Evolutionary conservation across 495 filamentous ascomycete species (phyloP).

Genomic region (Darksidea phi): DNA sequence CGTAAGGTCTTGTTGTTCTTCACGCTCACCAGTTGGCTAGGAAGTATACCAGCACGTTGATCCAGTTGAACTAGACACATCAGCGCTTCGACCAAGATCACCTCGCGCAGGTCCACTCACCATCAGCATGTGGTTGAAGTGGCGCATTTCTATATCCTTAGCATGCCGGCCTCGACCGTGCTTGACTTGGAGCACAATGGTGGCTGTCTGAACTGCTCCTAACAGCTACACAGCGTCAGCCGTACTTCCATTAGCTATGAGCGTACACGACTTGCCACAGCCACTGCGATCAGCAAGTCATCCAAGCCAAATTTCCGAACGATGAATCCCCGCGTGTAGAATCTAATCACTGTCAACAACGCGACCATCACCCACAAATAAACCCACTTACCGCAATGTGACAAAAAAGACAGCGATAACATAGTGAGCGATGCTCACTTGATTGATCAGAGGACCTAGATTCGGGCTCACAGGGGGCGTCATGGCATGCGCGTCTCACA

Average conservation of each 20-base stretch:
- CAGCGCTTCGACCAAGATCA: not conserved
- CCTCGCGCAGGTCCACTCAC: not conserved
- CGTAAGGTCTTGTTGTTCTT: not conserved
- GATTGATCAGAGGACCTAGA: constrained; percentile 3
- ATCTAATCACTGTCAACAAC: constrained; percentile 1
- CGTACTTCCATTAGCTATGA: not conserved
- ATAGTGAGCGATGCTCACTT: constrained; percentile 2
- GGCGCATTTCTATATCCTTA: not conserved
- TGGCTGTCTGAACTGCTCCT: constrained; percentile 1
- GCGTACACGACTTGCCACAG: not conserved
- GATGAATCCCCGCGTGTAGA: constrained; percentile 13
- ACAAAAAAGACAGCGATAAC: not conserved
- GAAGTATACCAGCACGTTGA: constrained; percentile 10
- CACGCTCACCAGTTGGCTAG: constrained; percentile 6
- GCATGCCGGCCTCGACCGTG: constrained; percentile 6
- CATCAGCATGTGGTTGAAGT: constrained; percentile 5
- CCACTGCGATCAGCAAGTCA: constrained; percentile 7
- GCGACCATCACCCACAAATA: not conserved
- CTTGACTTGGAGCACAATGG: constrained; percentile 2
- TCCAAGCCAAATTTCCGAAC: constrained; percentile 8
- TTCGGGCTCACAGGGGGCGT: not conserved
- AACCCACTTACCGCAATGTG: constrained; percentile 8
- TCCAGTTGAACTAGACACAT: constrained; percentile 16
- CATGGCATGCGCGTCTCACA: not conserved
- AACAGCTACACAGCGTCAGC: not conserved